phyloP scores from a whole-genome alignment of 768 basidiomycete species.

The Trichaptum fuscoviolaceum region DNA sequence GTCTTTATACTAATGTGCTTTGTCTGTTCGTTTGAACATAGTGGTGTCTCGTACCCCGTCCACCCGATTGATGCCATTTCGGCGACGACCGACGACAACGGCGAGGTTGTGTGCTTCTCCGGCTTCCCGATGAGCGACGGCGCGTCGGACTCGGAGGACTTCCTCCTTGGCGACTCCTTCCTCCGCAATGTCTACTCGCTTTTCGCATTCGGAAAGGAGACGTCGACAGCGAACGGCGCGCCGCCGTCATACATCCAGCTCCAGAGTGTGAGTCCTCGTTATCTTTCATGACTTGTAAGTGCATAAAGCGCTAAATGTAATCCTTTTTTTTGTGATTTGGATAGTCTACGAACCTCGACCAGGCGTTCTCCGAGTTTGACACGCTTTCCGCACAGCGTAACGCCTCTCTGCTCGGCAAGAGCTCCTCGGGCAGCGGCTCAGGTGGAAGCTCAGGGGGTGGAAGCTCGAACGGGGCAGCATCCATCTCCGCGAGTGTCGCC shows the following conservation, averaged over 20 bases:
- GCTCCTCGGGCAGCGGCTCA: neutral
- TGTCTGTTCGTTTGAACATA: neutral
- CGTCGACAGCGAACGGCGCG: neutral
- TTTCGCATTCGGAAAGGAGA: constrained; percentile 15
- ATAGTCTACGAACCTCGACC: neutral
- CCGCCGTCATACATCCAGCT: constrained; percentile 13
- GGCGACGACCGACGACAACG: constrained; percentile 1
- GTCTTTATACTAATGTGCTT: neutral
- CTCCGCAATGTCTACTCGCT: constrained; percentile 18
- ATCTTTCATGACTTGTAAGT: too few species aligned
- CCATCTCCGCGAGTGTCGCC: neutral
- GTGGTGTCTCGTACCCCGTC: constrained; percentile 1
- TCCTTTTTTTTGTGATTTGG: too few species aligned
- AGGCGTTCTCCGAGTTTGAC: neutral
- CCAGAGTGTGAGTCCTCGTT: constrained; percentile 14
- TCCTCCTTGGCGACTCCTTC: constrained; percentile 16
- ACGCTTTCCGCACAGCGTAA: constrained; percentile 4
- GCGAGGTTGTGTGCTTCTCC: neutral
- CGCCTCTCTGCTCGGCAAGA: neutral
- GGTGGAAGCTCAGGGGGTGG: neutral
- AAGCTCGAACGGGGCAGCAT: neutral
- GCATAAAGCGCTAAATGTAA: too few species aligned
- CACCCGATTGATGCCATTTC: constrained; percentile 1
- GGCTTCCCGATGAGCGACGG: neutral
- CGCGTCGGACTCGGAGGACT: constrained; percentile 9